A percentile compares a stretch with the other conserved stretches of the same genome.
Conservation (phyloP, 345 rosid genomes). For the Clarkia xantiana region DNA sequence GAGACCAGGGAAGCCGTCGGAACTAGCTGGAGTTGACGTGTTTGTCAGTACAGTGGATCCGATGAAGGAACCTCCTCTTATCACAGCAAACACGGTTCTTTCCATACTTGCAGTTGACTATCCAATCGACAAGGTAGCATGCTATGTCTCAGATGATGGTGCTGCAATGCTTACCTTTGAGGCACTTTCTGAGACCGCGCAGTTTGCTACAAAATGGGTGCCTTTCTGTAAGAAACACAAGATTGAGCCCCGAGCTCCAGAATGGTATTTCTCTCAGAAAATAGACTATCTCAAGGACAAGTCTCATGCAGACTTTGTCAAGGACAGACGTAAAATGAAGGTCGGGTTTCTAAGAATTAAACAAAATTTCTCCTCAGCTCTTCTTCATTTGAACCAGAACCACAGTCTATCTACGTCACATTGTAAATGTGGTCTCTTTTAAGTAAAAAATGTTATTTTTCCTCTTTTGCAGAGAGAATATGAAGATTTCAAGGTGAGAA, state of each 20-base stretch:
- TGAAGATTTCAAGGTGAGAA: conserved; percentile 84
- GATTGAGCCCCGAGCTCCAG: conserved; percentile 97
- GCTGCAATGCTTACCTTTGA: conserved; percentile 99
- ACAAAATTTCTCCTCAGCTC: too few species aligned
- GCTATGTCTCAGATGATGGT: conserved; percentile 98
- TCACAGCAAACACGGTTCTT: conserved; percentile 95
- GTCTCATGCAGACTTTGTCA: conserved; percentile 89
- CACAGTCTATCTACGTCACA: too few species aligned
- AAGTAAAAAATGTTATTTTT: background rate
- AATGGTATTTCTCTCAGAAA: conserved; percentile 92
- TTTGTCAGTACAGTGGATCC: conserved; percentile 99
- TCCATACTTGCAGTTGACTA: conserved; percentile 97
- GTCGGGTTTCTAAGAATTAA: conserved; percentile 16
- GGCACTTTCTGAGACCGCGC: conserved; percentile 96
- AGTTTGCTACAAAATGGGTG: conserved; percentile 95
- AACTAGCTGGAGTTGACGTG: conserved; percentile 60
- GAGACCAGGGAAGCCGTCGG: conserved; percentile 91
- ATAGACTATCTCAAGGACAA: conserved; percentile 90
- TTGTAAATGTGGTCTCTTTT: too few species aligned
- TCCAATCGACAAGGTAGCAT: conserved; percentile 85
- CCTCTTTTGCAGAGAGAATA: conserved; percentile 89
- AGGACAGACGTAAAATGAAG: conserved; percentile 97
- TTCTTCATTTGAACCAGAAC: too few species aligned
- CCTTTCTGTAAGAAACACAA: conserved; percentile 87
- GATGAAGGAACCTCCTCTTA: conserved; percentile 90